These are phyloP conservation scores for Backusella luteola DNA, from an alignment of 192 early-diverging fungal genomes.

Conservation along the genomic window DNA sequence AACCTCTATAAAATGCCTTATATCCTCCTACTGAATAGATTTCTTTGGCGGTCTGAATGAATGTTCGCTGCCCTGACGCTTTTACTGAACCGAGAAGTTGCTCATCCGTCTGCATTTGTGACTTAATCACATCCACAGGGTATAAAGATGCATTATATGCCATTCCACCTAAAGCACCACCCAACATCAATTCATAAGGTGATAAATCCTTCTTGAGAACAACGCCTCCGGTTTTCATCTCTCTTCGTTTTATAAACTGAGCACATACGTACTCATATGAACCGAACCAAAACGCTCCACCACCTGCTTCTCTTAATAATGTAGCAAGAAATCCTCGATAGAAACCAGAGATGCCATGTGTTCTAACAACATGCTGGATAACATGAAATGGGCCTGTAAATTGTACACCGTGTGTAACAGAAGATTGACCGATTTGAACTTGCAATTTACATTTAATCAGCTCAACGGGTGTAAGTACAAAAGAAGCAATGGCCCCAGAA, in stretches of 20 bases:
- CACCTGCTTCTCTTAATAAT: slow-evolving; percentile 83
- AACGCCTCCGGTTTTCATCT: slow-evolving; percentile 16
- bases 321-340: slow-evolving; percentile 84
- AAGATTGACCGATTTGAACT: slow-evolving; percentile 67
- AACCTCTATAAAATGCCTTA: slow-evolving; percentile 88
- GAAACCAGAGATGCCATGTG: slow-evolving; percentile 58
- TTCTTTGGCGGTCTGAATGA: slow-evolving; percentile 60
- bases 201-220: slow-evolving; percentile 74
- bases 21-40: slow-evolving; percentile 81
- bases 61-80: slow-evolving; percentile 30
- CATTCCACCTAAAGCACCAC: slow-evolving; percentile 92
- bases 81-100: slow-evolving; percentile 38
- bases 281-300: slow-evolving; percentile 98
- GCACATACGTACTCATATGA: slow-evolving; percentile 80
- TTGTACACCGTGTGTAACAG: slow-evolving; percentile 25
- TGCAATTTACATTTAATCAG: slow-evolving; percentile 97
- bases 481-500: slow-evolving; percentile 83
- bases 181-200: slow-evolving; percentile 72
- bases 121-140: slow-evolving; percentile 94
- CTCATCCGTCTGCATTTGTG: slow-evolving; percentile 86
- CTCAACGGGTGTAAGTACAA: slow-evolving; percentile 94
- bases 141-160: slow-evolving; percentile 84
- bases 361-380: slow-evolving; percentile 41
- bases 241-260: slow-evolving; percentile 44
- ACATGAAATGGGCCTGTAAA: slow-evolving; percentile 50